These are phyloP conservation scores for Eucommia ulmoides DNA, from an alignment of 257 asterid genomes.

Conservation along the genomic window DNA sequence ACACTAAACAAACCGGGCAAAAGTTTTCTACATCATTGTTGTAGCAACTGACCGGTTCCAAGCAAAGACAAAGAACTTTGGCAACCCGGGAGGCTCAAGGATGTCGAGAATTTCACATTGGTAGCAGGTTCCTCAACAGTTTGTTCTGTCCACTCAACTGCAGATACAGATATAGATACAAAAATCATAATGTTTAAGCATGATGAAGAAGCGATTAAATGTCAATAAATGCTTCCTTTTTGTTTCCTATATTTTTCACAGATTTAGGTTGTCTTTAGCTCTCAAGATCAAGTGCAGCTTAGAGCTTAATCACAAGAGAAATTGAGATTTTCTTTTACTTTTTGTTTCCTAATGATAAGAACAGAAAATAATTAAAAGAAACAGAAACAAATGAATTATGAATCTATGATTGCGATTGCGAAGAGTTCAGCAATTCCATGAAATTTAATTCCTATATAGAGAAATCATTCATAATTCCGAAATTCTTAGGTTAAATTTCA, in stretches of 20 bases:
- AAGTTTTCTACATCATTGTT: background rate
- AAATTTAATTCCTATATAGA: background rate
- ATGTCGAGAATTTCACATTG: conserved; percentile 60
- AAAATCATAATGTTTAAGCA: background rate
- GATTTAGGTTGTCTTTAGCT: background rate
- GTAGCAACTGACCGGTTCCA: conserved; percentile 59
- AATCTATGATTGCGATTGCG: too few relatives aligned
- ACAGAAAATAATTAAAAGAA: too few relatives aligned
- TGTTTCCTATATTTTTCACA: background rate
- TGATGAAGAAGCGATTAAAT: background rate
- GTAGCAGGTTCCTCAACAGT: conserved; percentile 68
- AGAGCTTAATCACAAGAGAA: background rate
- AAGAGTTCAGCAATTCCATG: background rate
- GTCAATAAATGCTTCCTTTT: background rate
- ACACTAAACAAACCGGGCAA: background rate
- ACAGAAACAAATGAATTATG: too few relatives aligned
- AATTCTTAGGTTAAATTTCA: too few relatives aligned
- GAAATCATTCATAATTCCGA: too few relatives aligned
- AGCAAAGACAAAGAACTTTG: conserved; percentile 49
- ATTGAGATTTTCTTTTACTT: background rate
- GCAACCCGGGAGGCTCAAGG: conserved; percentile 65
- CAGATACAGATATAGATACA: conserved; percentile 7
- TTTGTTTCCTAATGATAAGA: background rate
- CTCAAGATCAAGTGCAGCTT: background rate
- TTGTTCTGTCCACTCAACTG: conserved; percentile 33